A percentile compares a stretch with the other conserved stretches of the same genome.
Conservation (phyloP, 805 yeast species). For the Ogataea ganodermae region DNA sequence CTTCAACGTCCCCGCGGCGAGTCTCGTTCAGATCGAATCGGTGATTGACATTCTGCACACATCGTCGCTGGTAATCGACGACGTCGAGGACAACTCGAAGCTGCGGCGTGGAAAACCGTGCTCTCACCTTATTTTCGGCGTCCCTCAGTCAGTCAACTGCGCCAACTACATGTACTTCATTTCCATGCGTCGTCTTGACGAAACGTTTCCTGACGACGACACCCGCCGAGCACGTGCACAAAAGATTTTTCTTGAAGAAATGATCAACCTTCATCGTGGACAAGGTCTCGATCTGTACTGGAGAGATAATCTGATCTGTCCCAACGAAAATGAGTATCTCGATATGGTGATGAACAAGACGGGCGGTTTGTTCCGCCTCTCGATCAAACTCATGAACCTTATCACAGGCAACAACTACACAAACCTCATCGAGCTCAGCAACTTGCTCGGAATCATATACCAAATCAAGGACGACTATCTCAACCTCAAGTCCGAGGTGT, state of each 20-base stretch:
- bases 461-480: constrained; percentile 85
- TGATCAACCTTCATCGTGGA: constrained; percentile 82
- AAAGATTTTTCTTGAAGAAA: constrained; percentile 62
- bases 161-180: constrained; percentile 81
- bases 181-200: constrained; percentile 53
- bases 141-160: constrained; percentile 77
- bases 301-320: constrained; percentile 68
- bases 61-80: constrained; percentile 76
- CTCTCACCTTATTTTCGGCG: constrained; percentile 77
- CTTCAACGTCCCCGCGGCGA: constrained; percentile 42
- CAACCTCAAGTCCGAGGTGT: constrained; percentile 57
- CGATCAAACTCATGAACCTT: constrained; percentile 60
- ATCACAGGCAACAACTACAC: constrained; percentile 15
- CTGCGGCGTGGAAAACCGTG: constrained; percentile 77
- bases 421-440: constrained; percentile 60
- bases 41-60: constrained; percentile 64
- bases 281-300: constrained; percentile 89
- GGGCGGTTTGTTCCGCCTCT: constrained; percentile 82
- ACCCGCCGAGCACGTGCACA: constrained; percentile 32
- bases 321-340: constrained; percentile 63
- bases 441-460: constrained; percentile 76
- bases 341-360: constrained; percentile 87
- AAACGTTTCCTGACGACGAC: constrained; percentile 26
- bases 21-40: constrained; percentile 42
- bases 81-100: constrained; percentile 77